Evolutionary conservation across 2,329 filamentous ascomycete genomes (phyloP).

Genomic region (Cytospora leucostoma): DNA sequence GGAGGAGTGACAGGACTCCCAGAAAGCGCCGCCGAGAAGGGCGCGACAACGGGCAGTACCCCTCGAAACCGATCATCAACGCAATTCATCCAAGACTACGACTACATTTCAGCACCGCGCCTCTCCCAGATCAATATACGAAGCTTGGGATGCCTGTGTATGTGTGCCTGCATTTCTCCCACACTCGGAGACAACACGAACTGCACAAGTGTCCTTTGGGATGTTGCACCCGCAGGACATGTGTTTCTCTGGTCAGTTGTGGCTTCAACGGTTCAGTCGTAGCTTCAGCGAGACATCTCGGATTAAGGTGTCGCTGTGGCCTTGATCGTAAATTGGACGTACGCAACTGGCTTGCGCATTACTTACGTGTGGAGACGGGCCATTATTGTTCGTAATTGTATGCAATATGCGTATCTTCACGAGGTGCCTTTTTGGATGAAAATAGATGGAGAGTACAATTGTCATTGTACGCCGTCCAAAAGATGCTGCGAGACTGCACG

Average conservation of each 20-base stretch:
- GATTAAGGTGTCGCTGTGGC: background rate
- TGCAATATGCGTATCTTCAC: background rate
- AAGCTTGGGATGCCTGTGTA: background rate
- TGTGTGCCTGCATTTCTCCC: no score
- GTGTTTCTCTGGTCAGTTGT: background rate
- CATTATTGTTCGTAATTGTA: background rate
- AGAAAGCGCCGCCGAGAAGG: background rate
- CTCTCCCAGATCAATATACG: background rate
- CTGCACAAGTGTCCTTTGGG: background rate
- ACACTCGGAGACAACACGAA: background rate
- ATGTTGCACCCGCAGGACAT: background rate
- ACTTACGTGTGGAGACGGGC: background rate
- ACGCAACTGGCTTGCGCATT: background rate
- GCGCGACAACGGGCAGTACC: background rate
- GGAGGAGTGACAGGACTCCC: background rate
- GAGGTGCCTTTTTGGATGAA: no score
- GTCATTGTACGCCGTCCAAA: slow-evolving; percentile 8
- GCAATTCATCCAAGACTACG: background rate
- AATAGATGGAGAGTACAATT: background rate
- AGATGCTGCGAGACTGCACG: slow-evolving; percentile 4
- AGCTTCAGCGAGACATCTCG: background rate
- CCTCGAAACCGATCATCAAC: background rate
- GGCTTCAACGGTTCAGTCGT: background rate
- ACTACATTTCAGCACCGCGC: background rate
- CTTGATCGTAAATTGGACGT: background rate